Conservation (phyloP, 106 monocot species). For the Dioscorea alata region DNA sequence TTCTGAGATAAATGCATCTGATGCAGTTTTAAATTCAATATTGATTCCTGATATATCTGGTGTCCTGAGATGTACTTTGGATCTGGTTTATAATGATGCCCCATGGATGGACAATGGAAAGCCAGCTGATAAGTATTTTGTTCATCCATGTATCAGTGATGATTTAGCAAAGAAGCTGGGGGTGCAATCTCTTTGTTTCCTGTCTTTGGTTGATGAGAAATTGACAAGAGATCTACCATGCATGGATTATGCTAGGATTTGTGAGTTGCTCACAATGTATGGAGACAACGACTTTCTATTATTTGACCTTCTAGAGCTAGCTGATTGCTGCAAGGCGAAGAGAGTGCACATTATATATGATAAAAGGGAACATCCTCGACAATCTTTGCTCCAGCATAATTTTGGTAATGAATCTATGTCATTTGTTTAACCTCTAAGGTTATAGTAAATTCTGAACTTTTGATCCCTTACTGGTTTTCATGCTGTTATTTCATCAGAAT, state of each 20-base stretch:
- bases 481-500: too few species aligned
- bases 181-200: slow-evolving; percentile 62
- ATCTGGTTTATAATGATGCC: slow-evolving; percentile 94
- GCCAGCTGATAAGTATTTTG: slow-evolving; percentile 45
- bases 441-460: too few species aligned
- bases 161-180: slow-evolving; percentile 83
- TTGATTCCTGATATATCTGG: slow-evolving; percentile 83
- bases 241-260: slow-evolving; percentile 81
- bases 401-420: slow-evolving; percentile 43
- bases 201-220: slow-evolving; percentile 74
- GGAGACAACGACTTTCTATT: slow-evolving; percentile 61
- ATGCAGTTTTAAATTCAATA: slow-evolving; percentile 43
- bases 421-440: background rate
- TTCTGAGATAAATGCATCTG: slow-evolving; percentile 31
- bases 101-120: slow-evolving; percentile 77
- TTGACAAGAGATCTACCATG: slow-evolving; percentile 70
- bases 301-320: slow-evolving; percentile 91
- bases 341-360: slow-evolving; percentile 89
- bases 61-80: slow-evolving; percentile 34
- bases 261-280: slow-evolving; percentile 75
- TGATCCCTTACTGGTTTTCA: too few species aligned
- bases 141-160: slow-evolving; percentile 66
- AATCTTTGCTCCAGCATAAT: slow-evolving; percentile 90
- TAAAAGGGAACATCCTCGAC: slow-evolving; percentile 83
- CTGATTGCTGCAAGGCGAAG: slow-evolving; percentile 77